Evolutionary conservation across 805 yeast species (phyloP).

Genomic region (Candida sithepensis): DNA sequence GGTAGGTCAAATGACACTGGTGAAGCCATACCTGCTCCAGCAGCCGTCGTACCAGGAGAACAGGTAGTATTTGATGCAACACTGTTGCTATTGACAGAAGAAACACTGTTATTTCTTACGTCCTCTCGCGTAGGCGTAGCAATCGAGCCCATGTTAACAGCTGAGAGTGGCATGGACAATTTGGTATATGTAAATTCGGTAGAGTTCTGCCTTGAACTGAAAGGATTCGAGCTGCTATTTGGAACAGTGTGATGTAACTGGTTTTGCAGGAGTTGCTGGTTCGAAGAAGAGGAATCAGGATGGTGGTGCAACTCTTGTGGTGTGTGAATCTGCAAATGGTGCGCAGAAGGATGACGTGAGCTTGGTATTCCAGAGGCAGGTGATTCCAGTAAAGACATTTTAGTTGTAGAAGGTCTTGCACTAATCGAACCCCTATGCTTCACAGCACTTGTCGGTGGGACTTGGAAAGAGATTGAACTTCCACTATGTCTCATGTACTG

Average conservation of each 20-base stretch:
- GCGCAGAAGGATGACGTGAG: conserved; percentile 26
- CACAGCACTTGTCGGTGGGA: conserved; percentile 35
- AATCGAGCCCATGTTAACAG: conserved; percentile 3
- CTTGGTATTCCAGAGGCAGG: conserved; percentile 26
- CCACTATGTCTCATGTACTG: conserved; percentile 4
- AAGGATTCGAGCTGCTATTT: background rate
- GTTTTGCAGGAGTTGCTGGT: background rate
- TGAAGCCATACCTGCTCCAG: conserved; percentile 13
- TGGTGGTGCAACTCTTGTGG: background rate
- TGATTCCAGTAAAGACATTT: conserved; percentile 21
- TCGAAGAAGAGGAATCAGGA: background rate
- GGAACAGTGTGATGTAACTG: background rate
- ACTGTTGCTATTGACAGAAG: conserved; percentile 1
- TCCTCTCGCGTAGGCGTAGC: conserved; percentile 5
- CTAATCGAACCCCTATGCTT: conserved; percentile 59
- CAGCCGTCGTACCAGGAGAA: background rate
- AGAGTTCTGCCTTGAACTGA: conserved; percentile 1
- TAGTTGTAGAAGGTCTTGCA: conserved; percentile 45
- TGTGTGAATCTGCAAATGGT: conserved; percentile 1
- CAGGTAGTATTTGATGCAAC: background rate
- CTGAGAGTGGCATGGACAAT: conserved; percentile 4
- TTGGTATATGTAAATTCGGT: background rate
- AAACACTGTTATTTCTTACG: conserved; percentile 5
- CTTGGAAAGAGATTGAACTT: conserved; percentile 43
- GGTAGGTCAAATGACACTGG: conserved; percentile 19